Evolutionary conservation across 2,329 filamentous ascomycete genomes (phyloP), one percentile per base, ranked within the genome.

Genomic region (Ascosphaera aggregata): DNA sequence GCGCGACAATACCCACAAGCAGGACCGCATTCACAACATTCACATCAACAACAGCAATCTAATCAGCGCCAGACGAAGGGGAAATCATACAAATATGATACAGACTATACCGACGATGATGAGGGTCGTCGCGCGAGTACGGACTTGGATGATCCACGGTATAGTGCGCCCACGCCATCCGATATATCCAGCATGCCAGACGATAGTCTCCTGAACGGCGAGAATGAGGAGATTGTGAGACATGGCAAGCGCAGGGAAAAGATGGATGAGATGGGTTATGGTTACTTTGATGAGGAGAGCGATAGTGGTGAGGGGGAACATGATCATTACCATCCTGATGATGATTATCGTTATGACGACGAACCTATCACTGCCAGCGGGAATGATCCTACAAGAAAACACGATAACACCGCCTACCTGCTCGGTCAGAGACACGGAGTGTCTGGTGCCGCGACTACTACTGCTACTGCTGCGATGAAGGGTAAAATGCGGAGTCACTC

Each of bases 31-130:
- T 56, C 81, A 85, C 53, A 80, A 80, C 52, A 76, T 92, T 44
- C 76, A 89, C 58, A 84, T 92, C 54, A 91, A 81, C 41, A 80
- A 89, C n/a, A n/a, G n/a, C n/a, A n/a, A n/a, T n/a, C n/a, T n/a
- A n/a, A n/a, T n/a, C 22, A 27, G 22, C 22, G 11, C 7, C 22
- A 27, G 5, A 11, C 7, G 11, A 27, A 27, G 22, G 22, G 22
- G 22, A 7, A 27, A 7, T 5, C 22, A 5, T 7, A 11, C 7
- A 7, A 27, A 7, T 5, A 35, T 18, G n/a, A 35, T 7, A 5
- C 34, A 9, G n/a, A 15, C n/a, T 16, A 35, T 16, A 18, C n/a
- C 34, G 34, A 35, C 34, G 34, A 35, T 15, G 34, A 35, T 9
- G 34, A 35, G 7, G 34, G 16, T 9, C 34, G 34, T 9, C 34